These are phyloP conservation scores for Kluyveromyces sp. DNA, from an alignment of 1,139 yeast species.

Conservation along the genomic window DNA sequence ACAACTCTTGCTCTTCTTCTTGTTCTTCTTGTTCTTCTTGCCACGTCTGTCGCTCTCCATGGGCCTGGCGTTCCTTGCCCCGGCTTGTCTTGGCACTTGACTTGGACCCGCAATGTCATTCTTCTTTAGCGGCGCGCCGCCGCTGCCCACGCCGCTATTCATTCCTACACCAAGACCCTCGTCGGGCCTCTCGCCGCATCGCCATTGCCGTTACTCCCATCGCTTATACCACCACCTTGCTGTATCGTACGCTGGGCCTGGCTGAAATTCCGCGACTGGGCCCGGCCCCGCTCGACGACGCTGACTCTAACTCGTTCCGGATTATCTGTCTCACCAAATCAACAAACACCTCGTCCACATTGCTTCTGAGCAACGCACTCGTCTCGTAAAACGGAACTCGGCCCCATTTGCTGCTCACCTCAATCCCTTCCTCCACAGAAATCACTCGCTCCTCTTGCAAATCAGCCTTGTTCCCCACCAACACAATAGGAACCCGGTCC, in stretches of 20 bases:
- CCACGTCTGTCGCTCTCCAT: background rate
- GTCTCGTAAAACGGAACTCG: constrained; percentile 89
- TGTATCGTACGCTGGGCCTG: background rate
- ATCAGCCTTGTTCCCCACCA: constrained; percentile 86
- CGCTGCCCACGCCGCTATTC: no score
- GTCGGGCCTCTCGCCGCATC: no score
- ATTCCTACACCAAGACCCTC: no score
- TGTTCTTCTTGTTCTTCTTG: constrained; percentile 2
- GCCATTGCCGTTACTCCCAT: background rate
- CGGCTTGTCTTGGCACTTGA: constrained; percentile 1
- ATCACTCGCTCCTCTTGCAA: constrained; percentile 68
- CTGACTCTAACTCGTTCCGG: constrained; percentile 47
- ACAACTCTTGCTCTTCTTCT: constrained; percentile 1
- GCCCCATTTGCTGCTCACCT: constrained; percentile 79
- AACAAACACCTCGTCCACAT: constrained; percentile 84
- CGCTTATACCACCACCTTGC: background rate
- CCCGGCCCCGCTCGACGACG: background rate
- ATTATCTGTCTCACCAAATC: constrained; percentile 85
- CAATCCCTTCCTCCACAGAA: constrained; percentile 71
- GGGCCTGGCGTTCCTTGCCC: background rate
- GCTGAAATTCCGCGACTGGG: constrained; percentile 1
- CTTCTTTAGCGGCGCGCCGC: no score
- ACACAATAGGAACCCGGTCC: constrained; percentile 67
- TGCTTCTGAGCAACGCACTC: constrained; percentile 83
- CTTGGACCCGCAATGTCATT: constrained; percentile 6